Percentiles rank a stretch among this genome's conserved stretches.
These are phyloP conservation scores for Kwoniella shivajii DNA, from an alignment of 1,284 basidiomycete species.

Conservation along the genomic window DNA sequence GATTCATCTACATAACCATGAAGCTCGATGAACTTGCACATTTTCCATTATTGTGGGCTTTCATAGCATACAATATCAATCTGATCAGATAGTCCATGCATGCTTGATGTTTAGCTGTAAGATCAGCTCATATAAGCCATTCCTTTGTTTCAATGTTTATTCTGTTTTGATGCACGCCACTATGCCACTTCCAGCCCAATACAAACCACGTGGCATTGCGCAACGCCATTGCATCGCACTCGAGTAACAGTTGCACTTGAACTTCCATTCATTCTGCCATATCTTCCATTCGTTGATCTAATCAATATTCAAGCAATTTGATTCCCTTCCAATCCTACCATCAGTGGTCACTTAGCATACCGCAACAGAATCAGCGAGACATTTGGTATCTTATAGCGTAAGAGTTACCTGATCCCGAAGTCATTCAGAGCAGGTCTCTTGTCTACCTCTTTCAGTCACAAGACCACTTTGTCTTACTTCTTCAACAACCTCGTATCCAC, in stretches of 20 bases:
- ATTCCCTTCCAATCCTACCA: too few species aligned
- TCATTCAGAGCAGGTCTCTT: conserved; percentile 1
- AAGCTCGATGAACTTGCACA: neutral
- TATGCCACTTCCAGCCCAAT: conserved; percentile 9
- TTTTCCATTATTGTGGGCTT: too few species aligned
- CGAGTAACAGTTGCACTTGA: neutral
- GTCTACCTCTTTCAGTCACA: neutral
- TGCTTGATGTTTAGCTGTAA: too few species aligned
- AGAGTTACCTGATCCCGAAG: neutral
- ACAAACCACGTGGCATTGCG: neutral
- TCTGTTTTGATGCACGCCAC: neutral
- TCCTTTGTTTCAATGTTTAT: neutral
- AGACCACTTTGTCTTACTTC: neutral
- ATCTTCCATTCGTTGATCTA: neutral
- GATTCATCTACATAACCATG: neutral
- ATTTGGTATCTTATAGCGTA: too few species aligned
- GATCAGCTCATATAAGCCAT: too few species aligned
- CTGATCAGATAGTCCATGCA: too few species aligned
- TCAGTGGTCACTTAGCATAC: too few species aligned
- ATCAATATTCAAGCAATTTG: too few species aligned
- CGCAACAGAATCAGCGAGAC: too few species aligned
- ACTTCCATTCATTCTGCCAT: neutral
- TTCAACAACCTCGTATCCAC: too few species aligned
- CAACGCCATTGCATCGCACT: conserved; percentile 1
- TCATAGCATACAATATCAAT: too few species aligned